A percentile compares a stretch with the other conserved stretches of the same genome.
Evolutionary conservation across 371 early-diverging fungal species (phyloP).

Genomic region (Haplosporangium sp.): DNA sequence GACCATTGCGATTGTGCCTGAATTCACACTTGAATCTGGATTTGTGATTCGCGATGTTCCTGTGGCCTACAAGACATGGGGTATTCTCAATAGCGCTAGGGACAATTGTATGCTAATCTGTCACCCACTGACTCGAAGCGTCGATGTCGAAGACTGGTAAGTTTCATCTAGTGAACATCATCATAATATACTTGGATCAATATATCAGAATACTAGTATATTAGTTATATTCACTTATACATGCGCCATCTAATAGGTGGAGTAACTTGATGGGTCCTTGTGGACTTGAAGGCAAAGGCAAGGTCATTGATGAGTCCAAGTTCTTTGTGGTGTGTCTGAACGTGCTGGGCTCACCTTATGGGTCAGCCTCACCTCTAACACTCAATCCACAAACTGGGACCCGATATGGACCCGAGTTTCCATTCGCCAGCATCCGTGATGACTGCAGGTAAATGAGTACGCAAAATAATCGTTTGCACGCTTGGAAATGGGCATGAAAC

Average conservation of each 20-base stretch:
- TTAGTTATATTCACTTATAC: not conserved
- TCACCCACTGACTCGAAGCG: conserved; percentile 95
- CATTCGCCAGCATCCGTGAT: conserved; percentile 86
- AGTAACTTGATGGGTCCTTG: conserved; percentile 62
- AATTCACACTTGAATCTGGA: conserved; percentile 85
- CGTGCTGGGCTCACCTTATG: conserved; percentile 95
- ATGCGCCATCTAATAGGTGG: conserved; percentile 71
- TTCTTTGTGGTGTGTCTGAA: conserved; percentile 96
- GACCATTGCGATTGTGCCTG: conserved; percentile 72
- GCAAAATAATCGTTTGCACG: not conserved
- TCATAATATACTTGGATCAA: not conserved
- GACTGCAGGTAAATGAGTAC: conserved; percentile 72
- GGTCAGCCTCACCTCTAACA: conserved; percentile 92
- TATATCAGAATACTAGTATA: not conserved
- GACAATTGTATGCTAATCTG: conserved; percentile 95
- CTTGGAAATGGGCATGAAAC: not conserved
- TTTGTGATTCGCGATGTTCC: conserved; percentile 77
- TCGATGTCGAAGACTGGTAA: conserved; percentile 95
- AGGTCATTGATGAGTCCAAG: conserved; percentile 86
- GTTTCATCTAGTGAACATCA: not conserved
- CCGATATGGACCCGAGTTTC: conserved; percentile 92
- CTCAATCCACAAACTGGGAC: conserved; percentile 81
- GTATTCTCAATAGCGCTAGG: conserved; percentile 77
- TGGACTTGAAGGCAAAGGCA: conserved; percentile 86
- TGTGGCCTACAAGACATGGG: conserved; percentile 97